These are phyloP conservation scores for Pichia insulana DNA, from an alignment of 805 yeast genomes.

Conservation along the genomic window DNA sequence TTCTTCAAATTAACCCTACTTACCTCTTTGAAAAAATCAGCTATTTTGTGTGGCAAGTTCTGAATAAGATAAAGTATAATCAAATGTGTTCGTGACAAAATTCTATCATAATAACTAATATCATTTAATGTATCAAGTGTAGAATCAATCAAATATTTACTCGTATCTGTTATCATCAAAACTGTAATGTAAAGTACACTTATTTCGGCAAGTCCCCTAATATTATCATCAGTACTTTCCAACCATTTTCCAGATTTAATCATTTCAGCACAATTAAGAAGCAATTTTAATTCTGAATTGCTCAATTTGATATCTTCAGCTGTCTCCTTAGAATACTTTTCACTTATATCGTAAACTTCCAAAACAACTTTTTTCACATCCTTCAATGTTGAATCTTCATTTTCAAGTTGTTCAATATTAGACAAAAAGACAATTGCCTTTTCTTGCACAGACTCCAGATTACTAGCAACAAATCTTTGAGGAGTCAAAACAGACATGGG, in stretches of 20 bases:
- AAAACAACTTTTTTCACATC: no score
- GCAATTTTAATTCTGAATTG: not conserved
- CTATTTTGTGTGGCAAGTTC: conserved; percentile 26
- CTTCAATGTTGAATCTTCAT: no score
- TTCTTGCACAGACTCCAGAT: not conserved
- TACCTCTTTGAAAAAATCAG: conserved; percentile 10
- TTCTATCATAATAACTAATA: conserved; percentile 38
- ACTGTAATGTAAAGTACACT: conserved; percentile 18
- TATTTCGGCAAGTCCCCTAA: conserved; percentile 18
- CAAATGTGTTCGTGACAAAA: conserved; percentile 27
- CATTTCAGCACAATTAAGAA: not conserved
- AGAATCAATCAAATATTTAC: conserved; percentile 27
- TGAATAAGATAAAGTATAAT: conserved; percentile 32
- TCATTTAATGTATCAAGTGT: conserved; percentile 38
- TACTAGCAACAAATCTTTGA: not conserved
- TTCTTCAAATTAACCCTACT: conserved; percentile 9
- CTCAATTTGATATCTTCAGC: not conserved
- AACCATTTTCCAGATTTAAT: conserved; percentile 2
- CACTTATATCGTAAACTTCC: no score
- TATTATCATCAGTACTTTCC: conserved; percentile 1
- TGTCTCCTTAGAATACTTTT: no score
- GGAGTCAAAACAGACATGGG: no score
- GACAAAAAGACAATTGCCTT: no score
- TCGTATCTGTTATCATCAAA: conserved; percentile 11
- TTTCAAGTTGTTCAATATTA: no score